phyloP scores from a whole-genome alignment of 345 rosid species.

The Cardiospermum halicacabum region DNA sequence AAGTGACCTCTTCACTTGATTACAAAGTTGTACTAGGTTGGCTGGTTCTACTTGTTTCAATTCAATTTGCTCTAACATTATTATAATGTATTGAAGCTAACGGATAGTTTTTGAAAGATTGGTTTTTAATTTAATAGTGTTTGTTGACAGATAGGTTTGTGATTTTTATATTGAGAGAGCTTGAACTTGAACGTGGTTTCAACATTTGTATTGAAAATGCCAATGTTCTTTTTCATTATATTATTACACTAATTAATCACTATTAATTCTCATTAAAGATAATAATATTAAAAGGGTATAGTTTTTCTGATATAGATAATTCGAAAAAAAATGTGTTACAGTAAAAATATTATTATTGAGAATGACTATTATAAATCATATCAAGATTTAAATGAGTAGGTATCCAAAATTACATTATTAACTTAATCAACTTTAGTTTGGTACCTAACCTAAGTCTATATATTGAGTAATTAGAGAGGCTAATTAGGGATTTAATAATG shows the following conservation, averaged over 20 bases:
- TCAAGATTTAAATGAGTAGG: too few species aligned
- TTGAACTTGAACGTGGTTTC: background rate
- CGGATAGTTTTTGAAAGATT: background rate
- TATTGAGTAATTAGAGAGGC: too few species aligned
- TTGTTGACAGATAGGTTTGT: conserved; percentile 1
- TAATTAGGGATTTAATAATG: too few species aligned
- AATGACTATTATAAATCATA: too few species aligned
- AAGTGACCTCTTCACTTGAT: background rate
- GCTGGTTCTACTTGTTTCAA: background rate
- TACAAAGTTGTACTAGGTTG: background rate
- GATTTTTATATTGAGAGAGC: background rate
- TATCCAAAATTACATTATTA: too few species aligned
- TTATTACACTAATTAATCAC: background rate
- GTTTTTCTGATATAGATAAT: too few species aligned
- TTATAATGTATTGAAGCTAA: background rate
- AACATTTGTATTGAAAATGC: background rate
- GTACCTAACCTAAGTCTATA: too few species aligned
- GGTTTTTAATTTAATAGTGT: background rate
- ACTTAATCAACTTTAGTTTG: too few species aligned
- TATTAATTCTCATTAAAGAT: background rate
- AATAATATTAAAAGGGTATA: too few species aligned
- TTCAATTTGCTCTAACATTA: background rate
- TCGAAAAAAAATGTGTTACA: too few species aligned
- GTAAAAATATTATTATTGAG: too few species aligned
- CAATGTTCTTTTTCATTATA: background rate